Evolutionary conservation across 208 protist genomes (phyloP).

Genomic region (Leishmania tropica): DNA sequence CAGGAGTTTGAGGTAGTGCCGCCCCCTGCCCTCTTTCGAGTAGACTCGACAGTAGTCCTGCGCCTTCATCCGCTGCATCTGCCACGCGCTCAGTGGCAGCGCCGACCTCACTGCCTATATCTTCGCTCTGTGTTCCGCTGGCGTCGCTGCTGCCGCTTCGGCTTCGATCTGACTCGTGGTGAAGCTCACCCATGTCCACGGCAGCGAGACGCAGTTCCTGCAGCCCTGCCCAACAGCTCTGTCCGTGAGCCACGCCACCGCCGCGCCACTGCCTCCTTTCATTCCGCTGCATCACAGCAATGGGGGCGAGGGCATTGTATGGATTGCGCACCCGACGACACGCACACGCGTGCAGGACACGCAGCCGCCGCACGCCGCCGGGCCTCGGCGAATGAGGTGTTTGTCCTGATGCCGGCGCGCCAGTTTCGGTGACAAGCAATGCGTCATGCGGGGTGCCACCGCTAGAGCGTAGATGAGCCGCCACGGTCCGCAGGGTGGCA

Average conservation of each 20-base stretch:
- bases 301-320: not conserved
- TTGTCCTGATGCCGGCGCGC: not conserved
- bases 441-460: not conserved
- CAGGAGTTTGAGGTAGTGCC: not conserved
- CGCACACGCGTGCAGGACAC: conserved; percentile 12
- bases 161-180: not conserved
- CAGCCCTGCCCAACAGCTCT: conserved; percentile 3
- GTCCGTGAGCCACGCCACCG: not conserved
- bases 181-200: not conserved
- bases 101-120: not conserved
- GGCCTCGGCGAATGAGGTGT: not conserved
- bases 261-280: not conserved
- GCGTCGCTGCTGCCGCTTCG: not conserved
- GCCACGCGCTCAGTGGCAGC: not conserved
- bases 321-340: conserved; percentile 11
- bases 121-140: not conserved
- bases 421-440: not conserved
- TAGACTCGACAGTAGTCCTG: not conserved
- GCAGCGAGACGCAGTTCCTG: conserved; percentile 9
- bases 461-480: not conserved
- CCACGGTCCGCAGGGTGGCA: conserved; percentile 8
- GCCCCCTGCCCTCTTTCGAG: not conserved
- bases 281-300: not conserved
- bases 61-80: not conserved
- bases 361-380: not conserved